These are phyloP conservation scores for Geosmithia putterillii DNA, from an alignment of 2,329 filamentous ascomycete genomes.

Conservation along the genomic window DNA sequence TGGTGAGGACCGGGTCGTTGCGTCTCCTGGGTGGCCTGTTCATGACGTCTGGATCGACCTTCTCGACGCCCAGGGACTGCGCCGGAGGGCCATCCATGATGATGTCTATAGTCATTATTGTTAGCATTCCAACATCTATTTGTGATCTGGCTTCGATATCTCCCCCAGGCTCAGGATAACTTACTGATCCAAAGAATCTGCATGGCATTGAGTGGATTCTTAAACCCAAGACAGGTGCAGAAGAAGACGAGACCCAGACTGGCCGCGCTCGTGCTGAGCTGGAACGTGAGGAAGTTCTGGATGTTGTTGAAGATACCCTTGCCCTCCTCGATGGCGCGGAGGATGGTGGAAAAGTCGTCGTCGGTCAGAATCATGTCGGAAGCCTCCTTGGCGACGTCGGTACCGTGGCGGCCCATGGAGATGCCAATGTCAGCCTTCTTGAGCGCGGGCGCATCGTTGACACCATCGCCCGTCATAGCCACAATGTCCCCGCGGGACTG, in stretches of 20 bases:
- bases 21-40: slow-evolving; percentile 72
- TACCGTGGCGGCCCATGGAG: slow-evolving; percentile 88
- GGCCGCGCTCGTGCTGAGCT: slow-evolving; percentile 92
- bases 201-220: slow-evolving; percentile 96
- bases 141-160: no score
- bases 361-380: slow-evolving; percentile 90
- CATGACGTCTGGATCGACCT: slow-evolving; percentile 91
- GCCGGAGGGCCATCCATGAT: slow-evolving; percentile 98
- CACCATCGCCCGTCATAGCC: slow-evolving; percentile 96
- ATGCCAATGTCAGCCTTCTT: slow-evolving; percentile 98
- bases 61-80: slow-evolving; percentile 91
- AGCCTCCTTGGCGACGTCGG: slow-evolving; percentile 92
- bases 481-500: slow-evolving; percentile 92
- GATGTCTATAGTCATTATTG: slow-evolving; percentile 52
- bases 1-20: slow-evolving; percentile 83
- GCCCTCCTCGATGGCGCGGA: slow-evolving; percentile 93
- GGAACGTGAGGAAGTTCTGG: slow-evolving; percentile 97
- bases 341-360: slow-evolving; percentile 82
- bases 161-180: slow-evolving; percentile 24
- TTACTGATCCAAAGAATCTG: slow-evolving; percentile 99
- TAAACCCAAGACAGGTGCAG: slow-evolving; percentile 85
- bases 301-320: slow-evolving; percentile 99
- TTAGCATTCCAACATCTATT: no score
- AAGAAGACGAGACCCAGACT: slow-evolving; percentile 83
- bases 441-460: slow-evolving; percentile 91